Conservation (phyloP, 2,329 filamentous ascomycete species). For the Colletotrichum noveboracense region DNA sequence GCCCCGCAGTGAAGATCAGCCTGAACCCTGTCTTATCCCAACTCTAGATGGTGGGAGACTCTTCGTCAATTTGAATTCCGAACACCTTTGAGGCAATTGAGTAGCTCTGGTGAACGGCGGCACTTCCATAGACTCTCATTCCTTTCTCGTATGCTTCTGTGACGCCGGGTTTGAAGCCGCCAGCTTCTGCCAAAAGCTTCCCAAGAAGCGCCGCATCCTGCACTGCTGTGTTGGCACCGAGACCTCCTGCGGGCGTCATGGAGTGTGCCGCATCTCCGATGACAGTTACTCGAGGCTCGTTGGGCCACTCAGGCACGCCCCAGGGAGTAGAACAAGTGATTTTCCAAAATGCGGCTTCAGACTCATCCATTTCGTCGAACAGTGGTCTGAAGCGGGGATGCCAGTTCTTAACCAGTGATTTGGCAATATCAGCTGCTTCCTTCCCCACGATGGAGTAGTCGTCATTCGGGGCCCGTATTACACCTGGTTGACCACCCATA, state of each 20-base stretch:
- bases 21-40: neutral
- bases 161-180: neutral
- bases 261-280: slow-evolving; percentile 64
- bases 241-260: slow-evolving; percentile 48
- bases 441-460: slow-evolving; percentile 57
- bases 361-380: neutral
- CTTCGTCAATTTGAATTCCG: neutral
- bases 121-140: neutral
- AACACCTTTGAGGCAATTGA: neutral
- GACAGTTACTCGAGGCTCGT: slow-evolving; percentile 61
- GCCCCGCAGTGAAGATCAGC: too few species aligned
- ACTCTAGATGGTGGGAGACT: neutral
- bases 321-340: slow-evolving; percentile 67
- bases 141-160: neutral
- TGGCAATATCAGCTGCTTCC: neutral
- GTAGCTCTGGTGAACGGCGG: neutral
- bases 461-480: slow-evolving; percentile 63
- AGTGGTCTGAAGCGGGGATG: neutral
- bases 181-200: neutral
- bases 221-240: neutral
- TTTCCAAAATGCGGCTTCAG: slow-evolving; percentile 61
- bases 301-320: slow-evolving; percentile 65
- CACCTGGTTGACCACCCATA: slow-evolving; percentile 61
- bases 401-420: neutral
- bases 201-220: neutral